Evolutionary conservation across 2,329 filamentous ascomycete genomes (phyloP).

Genomic region (Balansia obtecta): DNA sequence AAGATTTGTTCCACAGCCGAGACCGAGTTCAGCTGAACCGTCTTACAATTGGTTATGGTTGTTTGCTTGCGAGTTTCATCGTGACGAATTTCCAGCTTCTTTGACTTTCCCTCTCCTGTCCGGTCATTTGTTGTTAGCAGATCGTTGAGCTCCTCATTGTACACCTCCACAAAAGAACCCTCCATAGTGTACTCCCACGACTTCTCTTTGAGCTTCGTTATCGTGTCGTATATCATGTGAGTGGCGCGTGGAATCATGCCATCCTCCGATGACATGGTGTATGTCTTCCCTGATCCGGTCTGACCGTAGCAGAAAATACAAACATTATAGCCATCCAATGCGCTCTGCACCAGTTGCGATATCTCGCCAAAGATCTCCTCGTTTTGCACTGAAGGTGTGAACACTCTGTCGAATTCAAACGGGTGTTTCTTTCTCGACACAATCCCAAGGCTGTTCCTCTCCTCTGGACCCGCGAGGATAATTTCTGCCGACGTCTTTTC

Average conservation of each 20-base stretch:
- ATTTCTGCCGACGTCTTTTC: conserved; percentile 82
- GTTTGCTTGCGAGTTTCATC: conserved; percentile 75
- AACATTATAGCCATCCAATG: conserved; percentile 94
- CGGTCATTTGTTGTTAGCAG: conserved; percentile 49
- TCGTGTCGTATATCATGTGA: conserved; percentile 84
- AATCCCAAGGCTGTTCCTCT: conserved; percentile 66
- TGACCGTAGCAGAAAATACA: conserved; percentile 99
- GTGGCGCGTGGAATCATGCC: conserved; percentile 95
- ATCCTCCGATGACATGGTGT: conserved; percentile 82
- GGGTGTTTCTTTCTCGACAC: conserved; percentile 67
- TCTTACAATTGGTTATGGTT: conserved; percentile 66
- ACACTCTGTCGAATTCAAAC: conserved; percentile 90
- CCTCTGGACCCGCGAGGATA: conserved; percentile 68
- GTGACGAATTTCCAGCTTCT: conserved; percentile 81
- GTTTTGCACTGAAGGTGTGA: conserved; percentile 66
- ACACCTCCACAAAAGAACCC: conserved; percentile 92
- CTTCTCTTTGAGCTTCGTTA: conserved; percentile 71
- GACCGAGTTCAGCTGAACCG: conserved; percentile 65
- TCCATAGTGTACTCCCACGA: conserved; percentile 94
- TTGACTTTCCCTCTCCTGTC: conserved; percentile 57
- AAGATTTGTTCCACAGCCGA: conserved; percentile 71
- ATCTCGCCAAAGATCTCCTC: conserved; percentile 89
- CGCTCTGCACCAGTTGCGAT: conserved; percentile 90
- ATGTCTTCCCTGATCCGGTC: conserved; percentile 92
- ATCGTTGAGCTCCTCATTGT: conserved; percentile 95